phyloP scores from a whole-genome alignment of 2,329 filamentous ascomycete genomes.

The Diplodia scrobiculata region DNA sequence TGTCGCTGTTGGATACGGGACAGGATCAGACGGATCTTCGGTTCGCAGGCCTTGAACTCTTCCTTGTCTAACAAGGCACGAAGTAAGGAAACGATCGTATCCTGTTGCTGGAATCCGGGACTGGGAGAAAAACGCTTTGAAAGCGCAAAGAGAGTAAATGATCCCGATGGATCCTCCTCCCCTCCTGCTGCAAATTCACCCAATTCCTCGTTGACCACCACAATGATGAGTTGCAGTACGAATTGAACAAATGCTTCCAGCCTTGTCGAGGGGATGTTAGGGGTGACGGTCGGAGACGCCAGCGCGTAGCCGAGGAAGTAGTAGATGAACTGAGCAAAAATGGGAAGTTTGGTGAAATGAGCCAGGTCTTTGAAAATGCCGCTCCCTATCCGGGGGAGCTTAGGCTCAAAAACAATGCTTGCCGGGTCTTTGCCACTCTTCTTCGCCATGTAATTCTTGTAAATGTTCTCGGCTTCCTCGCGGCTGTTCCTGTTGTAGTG shows the following conservation, averaged over 20 bases:
- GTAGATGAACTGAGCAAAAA: constrained; percentile 89
- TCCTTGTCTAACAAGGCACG: constrained; percentile 63
- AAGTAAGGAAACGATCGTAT: constrained; percentile 57
- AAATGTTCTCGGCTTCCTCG: constrained; percentile 89
- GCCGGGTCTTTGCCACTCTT: constrained; percentile 77
- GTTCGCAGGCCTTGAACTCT: constrained; percentile 77
- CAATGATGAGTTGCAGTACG: constrained; percentile 80
- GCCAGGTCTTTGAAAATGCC: constrained; percentile 77
- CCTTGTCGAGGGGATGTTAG: constrained; percentile 75
- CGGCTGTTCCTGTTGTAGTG: constrained; percentile 97
- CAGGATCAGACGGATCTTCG: constrained; percentile 81
- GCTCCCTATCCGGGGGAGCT: constrained; percentile 70
- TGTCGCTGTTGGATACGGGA: constrained; percentile 82
- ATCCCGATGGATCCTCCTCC: constrained; percentile 52
- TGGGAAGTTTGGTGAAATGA: constrained; percentile 77
- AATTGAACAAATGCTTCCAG: constrained; percentile 92
- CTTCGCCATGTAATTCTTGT: constrained; percentile 83
- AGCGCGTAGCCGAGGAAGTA: constrained; percentile 83
- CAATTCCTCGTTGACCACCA: constrained; percentile 82
- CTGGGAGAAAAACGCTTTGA: constrained; percentile 59
- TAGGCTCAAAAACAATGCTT: constrained; percentile 91
- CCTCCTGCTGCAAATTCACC: constrained; percentile 54
- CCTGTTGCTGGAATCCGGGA: constrained; percentile 34
- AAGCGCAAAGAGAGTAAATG: constrained; percentile 74
- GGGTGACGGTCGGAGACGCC: constrained; percentile 67